Base-by-base conservation (phyloP, 805 yeast genomes). In the Spathaspora arborariae region DNA sequence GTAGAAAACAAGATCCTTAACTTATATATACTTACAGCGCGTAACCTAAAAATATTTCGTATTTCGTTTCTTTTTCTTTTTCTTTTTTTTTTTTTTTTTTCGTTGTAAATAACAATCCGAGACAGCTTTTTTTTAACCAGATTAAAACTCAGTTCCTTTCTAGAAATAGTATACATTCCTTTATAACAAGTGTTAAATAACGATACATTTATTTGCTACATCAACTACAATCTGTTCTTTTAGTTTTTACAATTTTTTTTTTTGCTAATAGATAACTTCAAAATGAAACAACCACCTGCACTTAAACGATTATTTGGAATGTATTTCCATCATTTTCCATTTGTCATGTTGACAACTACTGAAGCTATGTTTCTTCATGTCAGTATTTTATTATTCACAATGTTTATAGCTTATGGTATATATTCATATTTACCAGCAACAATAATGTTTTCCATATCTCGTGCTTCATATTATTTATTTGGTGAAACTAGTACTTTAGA, bases 251-350 rank as follows among this genome's bases (percentile, higher is more conserved):
- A 22, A 6, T 22, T 22, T 22, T 22, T 22, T 22, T 22, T 22
- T 22, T 9, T 9, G 9, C 6, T 7, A 22, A 7, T 7, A 22
- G 26, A 22, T 9, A 22, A 22, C 26, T 22, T 9, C 16, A 15
- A 30, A 30, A 30, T 30, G 35, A 30, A 30, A 30, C 35, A 30
- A 30, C 35, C 10, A 30, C 16, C 35, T 30, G 35, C 48, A 20
- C 19, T 11, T 24, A 20, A 35, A 19, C 41, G 42, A 33, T 20
- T 55, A 39, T 60, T 57, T 46, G 46, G 56, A 18, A 45, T 58
- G 42, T 74, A 75, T 60, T 75, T 69, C 59, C 66, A 66, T 60
- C 68, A 68, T 51, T 67, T 76, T 48, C 81, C 81, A 11, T 69
- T 68, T 51, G 68, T 62, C 59, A 76, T 76, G 80, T 65, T 76